phyloP scores from a whole-genome alignment of 129 eudicot genomes.

The Cynara cardunculus region DNA sequence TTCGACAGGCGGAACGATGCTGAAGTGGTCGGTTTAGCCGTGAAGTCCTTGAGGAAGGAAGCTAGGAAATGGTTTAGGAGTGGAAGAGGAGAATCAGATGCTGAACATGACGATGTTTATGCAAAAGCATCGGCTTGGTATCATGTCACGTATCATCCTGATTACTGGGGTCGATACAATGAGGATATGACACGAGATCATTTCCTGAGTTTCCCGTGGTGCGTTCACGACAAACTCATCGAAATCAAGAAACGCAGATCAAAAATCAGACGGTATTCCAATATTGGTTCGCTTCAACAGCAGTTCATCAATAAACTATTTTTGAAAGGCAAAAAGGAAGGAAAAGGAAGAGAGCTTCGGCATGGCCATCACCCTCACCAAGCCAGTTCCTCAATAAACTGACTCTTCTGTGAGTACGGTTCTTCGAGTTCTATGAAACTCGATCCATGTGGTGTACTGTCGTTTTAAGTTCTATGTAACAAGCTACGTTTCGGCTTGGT shows the following conservation, averaged over 20 bases:
- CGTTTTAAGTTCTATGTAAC: neutral
- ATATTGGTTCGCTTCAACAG: slow-evolving; percentile 14
- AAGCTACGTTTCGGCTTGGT: slow-evolving; percentile 1
- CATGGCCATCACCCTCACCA: too few relatives aligned
- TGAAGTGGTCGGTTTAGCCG: slow-evolving; percentile 64
- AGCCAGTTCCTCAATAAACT: slow-evolving; percentile 16
- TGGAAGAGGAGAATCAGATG: slow-evolving; percentile 24
- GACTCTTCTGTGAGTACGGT: slow-evolving; percentile 22
- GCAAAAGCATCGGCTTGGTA: slow-evolving; percentile 94
- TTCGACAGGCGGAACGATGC: slow-evolving; percentile 74
- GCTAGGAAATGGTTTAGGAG: slow-evolving; percentile 66
- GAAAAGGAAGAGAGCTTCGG: too few relatives aligned
- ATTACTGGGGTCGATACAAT: slow-evolving; percentile 56
- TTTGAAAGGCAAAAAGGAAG: too few relatives aligned
- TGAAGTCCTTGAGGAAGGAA: slow-evolving; percentile 70
- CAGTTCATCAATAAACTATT: slow-evolving; percentile 19
- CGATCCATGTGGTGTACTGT: neutral
- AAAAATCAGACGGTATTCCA: slow-evolving; percentile 10
- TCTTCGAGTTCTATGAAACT: neutral
- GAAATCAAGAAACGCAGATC: slow-evolving; percentile 50
- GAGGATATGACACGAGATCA: slow-evolving; percentile 51
- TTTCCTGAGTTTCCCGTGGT: slow-evolving; percentile 84
- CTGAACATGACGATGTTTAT: slow-evolving; percentile 27
- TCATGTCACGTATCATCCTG: slow-evolving; percentile 69
- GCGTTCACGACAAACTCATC: slow-evolving; percentile 67